These are phyloP conservation scores for Wallacemonas sp. DNA, from an alignment of 208 protist genomes.

Conservation along the genomic window DNA sequence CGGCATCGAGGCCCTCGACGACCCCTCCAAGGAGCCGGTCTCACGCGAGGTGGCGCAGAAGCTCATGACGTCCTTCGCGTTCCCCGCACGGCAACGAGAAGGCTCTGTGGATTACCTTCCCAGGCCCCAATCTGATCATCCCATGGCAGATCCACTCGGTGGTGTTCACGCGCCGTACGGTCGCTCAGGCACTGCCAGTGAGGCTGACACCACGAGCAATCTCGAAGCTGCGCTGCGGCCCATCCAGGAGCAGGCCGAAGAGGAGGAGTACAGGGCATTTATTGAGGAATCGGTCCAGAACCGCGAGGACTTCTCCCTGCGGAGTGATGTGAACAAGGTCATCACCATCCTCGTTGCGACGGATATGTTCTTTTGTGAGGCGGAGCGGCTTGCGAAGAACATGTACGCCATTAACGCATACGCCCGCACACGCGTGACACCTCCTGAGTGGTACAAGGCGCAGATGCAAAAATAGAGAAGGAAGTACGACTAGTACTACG, in stretches of 20 bases:
- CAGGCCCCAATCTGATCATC: no score
- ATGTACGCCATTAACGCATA: constrained; percentile 58
- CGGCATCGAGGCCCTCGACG: constrained; percentile 9
- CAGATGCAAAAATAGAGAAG: not conserved
- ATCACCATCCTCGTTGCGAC: constrained; percentile 60
- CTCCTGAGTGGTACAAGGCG: not conserved
- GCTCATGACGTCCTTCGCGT: constrained; percentile 7
- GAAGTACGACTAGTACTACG: no score
- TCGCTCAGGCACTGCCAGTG: not conserved
- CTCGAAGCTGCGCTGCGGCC: constrained; percentile 18
- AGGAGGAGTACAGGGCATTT: constrained; percentile 27
- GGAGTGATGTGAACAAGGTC: constrained; percentile 59
- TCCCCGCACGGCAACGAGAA: not conserved
- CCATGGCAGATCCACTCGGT: no score
- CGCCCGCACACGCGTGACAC: constrained; percentile 29
- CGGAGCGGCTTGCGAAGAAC: constrained; percentile 46
- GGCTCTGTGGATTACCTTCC: not conserved
- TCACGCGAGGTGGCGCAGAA: constrained; percentile 10
- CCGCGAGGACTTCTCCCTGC: constrained; percentile 39
- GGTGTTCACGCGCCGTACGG: not conserved
- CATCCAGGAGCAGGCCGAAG: constrained; percentile 24
- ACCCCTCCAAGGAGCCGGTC: constrained; percentile 10
- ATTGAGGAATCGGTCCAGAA: constrained; percentile 22
- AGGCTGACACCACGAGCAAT: not conserved
- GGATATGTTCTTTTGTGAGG: constrained; percentile 58